Evolutionary conservation across 2,329 filamentous ascomycete species (phyloP).

Genomic region (Venturia carpophila): DNA sequence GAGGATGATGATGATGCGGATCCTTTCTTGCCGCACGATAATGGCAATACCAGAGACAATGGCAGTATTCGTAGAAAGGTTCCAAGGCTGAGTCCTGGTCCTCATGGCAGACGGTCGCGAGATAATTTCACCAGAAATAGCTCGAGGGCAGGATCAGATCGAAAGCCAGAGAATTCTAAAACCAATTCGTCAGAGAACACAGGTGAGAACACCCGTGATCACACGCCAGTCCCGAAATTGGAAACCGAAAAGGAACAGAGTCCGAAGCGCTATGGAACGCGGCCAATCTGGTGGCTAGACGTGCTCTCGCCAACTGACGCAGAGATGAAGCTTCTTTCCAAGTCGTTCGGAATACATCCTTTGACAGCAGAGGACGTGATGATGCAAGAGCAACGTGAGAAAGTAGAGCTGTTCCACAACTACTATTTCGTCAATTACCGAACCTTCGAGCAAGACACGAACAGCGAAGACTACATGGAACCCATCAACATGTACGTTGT

Average conservation of each 20-base stretch:
- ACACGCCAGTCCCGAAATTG: conserved; percentile 26
- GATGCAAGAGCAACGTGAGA: conserved; percentile 94
- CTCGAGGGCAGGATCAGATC: conserved; percentile 8
- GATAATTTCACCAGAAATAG: not conserved
- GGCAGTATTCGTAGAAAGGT: conserved; percentile 5
- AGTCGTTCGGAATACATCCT: conserved; percentile 91
- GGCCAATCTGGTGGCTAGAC: conserved; percentile 96
- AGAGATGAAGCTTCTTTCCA: conserved; percentile 90
- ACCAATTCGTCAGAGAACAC: conserved; percentile 10
- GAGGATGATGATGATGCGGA: conserved; percentile 53
- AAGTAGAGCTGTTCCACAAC: conserved; percentile 92
- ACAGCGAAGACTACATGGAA: conserved; percentile 83
- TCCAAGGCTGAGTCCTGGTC: conserved; percentile 5
- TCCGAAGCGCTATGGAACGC: conserved; percentile 54
- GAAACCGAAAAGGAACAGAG: conserved; percentile 14
- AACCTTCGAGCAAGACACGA: conserved; percentile 90
- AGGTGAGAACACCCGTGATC: conserved; percentile 15
- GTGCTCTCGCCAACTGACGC: conserved; percentile 82
- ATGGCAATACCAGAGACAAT: conserved; percentile 11
- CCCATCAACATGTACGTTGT: conserved; percentile 97
- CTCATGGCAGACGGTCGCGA: not conserved
- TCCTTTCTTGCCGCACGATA: not conserved
- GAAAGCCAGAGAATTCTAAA: conserved; percentile 2
- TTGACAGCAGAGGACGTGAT: conserved; percentile 94
- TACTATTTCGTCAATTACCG: conserved; percentile 99